These are phyloP conservation scores for Coemansia sp. DNA, from an alignment of 192 early-diverging fungal genomes.

Conservation along the genomic window DNA sequence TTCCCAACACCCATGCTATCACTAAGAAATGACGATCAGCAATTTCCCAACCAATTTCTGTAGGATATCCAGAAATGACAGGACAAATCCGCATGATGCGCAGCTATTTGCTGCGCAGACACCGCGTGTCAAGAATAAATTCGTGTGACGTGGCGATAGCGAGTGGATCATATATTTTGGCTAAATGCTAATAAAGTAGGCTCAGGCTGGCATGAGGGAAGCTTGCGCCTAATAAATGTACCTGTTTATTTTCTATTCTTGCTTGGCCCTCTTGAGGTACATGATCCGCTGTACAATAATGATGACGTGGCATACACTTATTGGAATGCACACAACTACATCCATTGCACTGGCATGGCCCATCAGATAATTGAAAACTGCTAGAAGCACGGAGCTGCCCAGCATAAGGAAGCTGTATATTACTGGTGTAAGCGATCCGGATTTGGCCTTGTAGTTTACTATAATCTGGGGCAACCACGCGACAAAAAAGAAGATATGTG, in stretches of 20 bases:
- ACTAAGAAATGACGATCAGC: too few relatives aligned
- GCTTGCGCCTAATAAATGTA: neutral
- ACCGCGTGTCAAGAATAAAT: neutral
- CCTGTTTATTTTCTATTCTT: neutral
- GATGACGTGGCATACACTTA: neutral
- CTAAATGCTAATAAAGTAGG: neutral
- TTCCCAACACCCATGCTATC: neutral
- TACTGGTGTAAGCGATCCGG: slow-evolving; percentile 2
- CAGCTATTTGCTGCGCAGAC: neutral
- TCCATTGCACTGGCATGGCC: neutral
- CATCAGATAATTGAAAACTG: neutral
- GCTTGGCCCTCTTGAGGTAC: neutral
- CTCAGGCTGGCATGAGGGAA: neutral
- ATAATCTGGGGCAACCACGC: slow-evolving; percentile 19
- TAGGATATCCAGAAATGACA: neutral
- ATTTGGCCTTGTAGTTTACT: neutral
- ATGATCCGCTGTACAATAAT: slow-evolving; percentile 11
- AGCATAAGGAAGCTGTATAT: neutral
- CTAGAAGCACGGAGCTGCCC: neutral
- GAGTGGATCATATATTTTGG: neutral
- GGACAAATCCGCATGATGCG: neutral
- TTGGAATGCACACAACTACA: neutral
- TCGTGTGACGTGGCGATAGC: neutral
- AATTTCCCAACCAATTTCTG: neutral
- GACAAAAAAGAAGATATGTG: neutral